Conservation (phyloP, 345 rosid species). For the Reutealis trisperma region DNA sequence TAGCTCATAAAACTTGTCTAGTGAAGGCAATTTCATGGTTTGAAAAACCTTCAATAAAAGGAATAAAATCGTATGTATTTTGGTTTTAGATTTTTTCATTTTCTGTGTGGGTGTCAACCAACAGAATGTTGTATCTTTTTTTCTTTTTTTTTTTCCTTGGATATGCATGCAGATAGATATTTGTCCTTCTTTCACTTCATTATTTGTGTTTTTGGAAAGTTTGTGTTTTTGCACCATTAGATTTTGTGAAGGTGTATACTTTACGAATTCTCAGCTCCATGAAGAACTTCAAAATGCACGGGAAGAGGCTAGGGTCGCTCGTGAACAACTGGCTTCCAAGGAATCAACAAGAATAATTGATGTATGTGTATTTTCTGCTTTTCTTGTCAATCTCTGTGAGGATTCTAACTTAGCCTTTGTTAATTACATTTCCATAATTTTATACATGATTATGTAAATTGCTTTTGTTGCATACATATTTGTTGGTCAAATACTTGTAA, state of each 20-base stretch:
- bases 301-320: constrained; percentile 60
- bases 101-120: background rate
- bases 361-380: constrained; percentile 34
- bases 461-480: background rate
- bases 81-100: background rate
- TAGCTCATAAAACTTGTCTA: background rate
- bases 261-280: constrained; percentile 45
- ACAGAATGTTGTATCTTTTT: background rate
- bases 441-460: background rate
- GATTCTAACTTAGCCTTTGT: constrained; percentile 19
- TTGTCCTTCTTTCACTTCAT: background rate
- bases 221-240: background rate
- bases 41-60: background rate
- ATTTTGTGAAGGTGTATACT: constrained; percentile 14
- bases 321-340: constrained; percentile 49
- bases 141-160: background rate
- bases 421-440: constrained; percentile 12
- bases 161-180: background rate
- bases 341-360: constrained; percentile 38
- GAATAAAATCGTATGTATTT: background rate
- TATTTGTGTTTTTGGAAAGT: background rate
- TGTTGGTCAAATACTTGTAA: background rate
- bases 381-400: constrained; percentile 10
- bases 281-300: constrained; percentile 63
- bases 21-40: background rate